Evolutionary conservation across 441 rosid species (phyloP).

Genomic region (Pelargonium fulgidum): DNA sequence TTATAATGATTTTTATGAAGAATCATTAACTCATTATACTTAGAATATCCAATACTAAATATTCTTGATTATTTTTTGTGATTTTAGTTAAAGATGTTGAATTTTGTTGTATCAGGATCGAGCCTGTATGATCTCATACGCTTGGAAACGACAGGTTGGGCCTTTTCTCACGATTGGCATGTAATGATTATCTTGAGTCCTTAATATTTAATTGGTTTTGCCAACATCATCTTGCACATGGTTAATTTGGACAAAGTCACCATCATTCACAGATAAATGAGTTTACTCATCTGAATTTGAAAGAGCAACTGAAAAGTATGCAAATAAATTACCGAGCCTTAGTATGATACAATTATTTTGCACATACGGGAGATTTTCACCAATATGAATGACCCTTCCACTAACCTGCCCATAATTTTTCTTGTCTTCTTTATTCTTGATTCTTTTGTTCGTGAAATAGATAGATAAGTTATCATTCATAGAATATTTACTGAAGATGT

Average conservation of each 20-base stretch:
- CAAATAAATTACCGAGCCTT: too few relatives aligned
- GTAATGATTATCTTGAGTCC: slow-evolving; percentile 37
- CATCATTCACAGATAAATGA: neutral
- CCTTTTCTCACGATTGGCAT: slow-evolving; percentile 25
- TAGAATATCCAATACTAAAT: slow-evolving; percentile 3
- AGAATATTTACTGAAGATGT: too few relatives aligned
- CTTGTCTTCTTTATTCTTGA: too few relatives aligned
- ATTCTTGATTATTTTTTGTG: slow-evolving; percentile 14
- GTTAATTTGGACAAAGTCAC: neutral
- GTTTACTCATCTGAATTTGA: neutral
- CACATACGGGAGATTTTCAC: too few relatives aligned
- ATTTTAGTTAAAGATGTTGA: slow-evolving; percentile 17
- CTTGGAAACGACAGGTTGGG: slow-evolving; percentile 35
- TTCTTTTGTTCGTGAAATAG: too few relatives aligned
- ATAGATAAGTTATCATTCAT: too few relatives aligned
- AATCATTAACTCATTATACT: neutral
- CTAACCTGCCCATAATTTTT: too few relatives aligned
- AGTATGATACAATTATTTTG: too few relatives aligned
- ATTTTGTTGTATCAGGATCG: slow-evolving; percentile 34
- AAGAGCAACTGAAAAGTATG: too few relatives aligned
- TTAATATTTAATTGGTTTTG: slow-evolving; percentile 12
- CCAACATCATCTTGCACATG: neutral
- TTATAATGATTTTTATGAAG: neutral
- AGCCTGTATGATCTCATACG: slow-evolving; percentile 52
- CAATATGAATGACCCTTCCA: too few relatives aligned